These are phyloP conservation scores for Fragaria nilgerrensis DNA, from an alignment of 306 rosid species.

Conservation along the genomic window DNA sequence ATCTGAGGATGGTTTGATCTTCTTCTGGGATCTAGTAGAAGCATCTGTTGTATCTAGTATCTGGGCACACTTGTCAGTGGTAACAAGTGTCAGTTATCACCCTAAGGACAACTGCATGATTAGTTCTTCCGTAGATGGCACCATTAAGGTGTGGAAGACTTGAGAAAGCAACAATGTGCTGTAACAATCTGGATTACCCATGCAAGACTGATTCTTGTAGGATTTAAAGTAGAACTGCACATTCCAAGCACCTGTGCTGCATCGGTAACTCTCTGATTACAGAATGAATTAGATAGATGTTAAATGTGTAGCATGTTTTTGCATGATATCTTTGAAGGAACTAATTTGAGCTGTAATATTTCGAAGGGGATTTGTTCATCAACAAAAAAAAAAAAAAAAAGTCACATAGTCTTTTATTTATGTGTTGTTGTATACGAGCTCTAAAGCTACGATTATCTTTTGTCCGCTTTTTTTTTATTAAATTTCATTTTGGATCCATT, in stretches of 20 bases:
- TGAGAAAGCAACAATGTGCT: constrained; percentile 26
- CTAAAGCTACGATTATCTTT: too few species aligned
- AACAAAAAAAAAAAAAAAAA: neutral
- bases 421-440: too few species aligned
- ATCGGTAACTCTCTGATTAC: neutral
- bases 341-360: neutral
- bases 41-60: constrained; percentile 72
- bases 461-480: too few species aligned
- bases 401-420: too few species aligned
- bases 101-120: constrained; percentile 72
- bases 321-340: neutral
- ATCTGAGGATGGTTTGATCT: constrained; percentile 84
- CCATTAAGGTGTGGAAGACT: constrained; percentile 70
- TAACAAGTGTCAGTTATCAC: constrained; percentile 96
- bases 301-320: neutral
- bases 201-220: neutral
- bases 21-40: constrained; percentile 94
- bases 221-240: neutral
- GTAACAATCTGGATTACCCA: neutral
- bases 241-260: neutral
- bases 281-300: neutral
- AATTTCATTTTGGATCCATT: too few species aligned
- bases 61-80: constrained; percentile 88
- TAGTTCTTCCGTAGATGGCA: constrained; percentile 80
- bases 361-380: neutral